Conservation (phyloP, 2,329 filamentous ascomycete genomes). For the Tolypocladium ovalisporum region DNA sequence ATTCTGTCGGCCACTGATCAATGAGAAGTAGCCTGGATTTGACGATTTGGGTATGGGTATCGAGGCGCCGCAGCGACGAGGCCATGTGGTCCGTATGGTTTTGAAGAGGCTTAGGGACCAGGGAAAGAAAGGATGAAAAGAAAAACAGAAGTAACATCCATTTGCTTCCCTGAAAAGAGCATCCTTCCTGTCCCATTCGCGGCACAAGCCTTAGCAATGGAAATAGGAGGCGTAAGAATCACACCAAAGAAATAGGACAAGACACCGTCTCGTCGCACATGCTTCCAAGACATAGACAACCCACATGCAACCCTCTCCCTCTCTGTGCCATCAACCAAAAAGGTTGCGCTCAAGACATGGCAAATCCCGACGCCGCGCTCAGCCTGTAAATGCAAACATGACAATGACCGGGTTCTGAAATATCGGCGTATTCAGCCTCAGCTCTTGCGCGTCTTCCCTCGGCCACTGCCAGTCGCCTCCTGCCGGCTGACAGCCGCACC, state of each 20-base stretch:
- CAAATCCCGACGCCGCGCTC: constrained; percentile 4
- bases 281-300: background rate
- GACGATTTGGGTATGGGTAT: too few species aligned
- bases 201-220: background rate
- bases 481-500: constrained; percentile 47
- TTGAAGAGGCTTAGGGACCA: too few species aligned
- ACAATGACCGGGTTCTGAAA: background rate
- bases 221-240: background rate
- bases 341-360: background rate
- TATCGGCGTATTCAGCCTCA: constrained; percentile 5
- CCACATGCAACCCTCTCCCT: background rate
- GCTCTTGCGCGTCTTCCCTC: constrained; percentile 31
- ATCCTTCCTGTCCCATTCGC: background rate
- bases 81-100: too few species aligned
- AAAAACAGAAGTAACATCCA: too few species aligned
- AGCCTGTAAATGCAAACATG: background rate
- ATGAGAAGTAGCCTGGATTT: too few species aligned
- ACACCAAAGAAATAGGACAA: background rate
- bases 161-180: background rate
- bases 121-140: too few species aligned
- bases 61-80: too few species aligned
- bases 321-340: background rate
- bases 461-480: constrained; percentile 36
- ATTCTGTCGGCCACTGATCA: too few species aligned
- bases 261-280: background rate